Conservation (phyloP, 345 rosid species). For the Lagerstroemia speciosa region DNA sequence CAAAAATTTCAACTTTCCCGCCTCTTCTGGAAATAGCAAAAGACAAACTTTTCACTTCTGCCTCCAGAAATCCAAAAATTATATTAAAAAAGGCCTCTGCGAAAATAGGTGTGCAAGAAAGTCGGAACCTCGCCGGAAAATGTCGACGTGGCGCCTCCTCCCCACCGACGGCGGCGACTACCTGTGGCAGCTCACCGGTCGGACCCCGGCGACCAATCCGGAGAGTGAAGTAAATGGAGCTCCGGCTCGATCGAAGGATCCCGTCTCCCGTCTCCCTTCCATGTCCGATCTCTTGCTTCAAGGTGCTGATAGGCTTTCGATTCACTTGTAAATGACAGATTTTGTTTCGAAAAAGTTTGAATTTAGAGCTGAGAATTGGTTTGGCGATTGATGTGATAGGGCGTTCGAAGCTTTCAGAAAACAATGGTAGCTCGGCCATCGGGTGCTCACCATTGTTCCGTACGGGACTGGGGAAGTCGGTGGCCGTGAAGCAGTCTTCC, state of each 20-base stretch:
- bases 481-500: slow-evolving; percentile 52
- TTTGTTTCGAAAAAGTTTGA: not conserved
- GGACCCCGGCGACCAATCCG: slow-evolving; percentile 13
- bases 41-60: not conserved
- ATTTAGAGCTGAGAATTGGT: not conserved
- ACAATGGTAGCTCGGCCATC: slow-evolving; percentile 15
- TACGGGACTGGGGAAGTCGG: slow-evolving; percentile 57
- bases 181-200: slow-evolving; percentile 56
- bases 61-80: too few species aligned
- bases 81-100: not conserved
- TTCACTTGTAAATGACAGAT: not conserved
- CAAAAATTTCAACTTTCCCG: not conserved
- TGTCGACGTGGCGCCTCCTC: slow-evolving; percentile 71
- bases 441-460: slow-evolving; percentile 42
- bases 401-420: slow-evolving; percentile 39
- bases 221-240: slow-evolving; percentile 11
- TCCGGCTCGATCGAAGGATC: slow-evolving; percentile 12
- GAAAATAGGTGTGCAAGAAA: not conserved
- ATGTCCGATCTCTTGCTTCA: slow-evolving; percentile 57
- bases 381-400: slow-evolving; percentile 12
- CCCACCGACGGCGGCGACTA: slow-evolving; percentile 37
- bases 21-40: not conserved
- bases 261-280: slow-evolving; percentile 39
- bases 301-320: slow-evolving; percentile 25
- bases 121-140: slow-evolving; percentile 15